A percentile compares a stretch with the other conserved stretches of the same genome.
phyloP scores from a whole-genome alignment of 306 rosid genomes.

The Dalbergia cultrata region DNA sequence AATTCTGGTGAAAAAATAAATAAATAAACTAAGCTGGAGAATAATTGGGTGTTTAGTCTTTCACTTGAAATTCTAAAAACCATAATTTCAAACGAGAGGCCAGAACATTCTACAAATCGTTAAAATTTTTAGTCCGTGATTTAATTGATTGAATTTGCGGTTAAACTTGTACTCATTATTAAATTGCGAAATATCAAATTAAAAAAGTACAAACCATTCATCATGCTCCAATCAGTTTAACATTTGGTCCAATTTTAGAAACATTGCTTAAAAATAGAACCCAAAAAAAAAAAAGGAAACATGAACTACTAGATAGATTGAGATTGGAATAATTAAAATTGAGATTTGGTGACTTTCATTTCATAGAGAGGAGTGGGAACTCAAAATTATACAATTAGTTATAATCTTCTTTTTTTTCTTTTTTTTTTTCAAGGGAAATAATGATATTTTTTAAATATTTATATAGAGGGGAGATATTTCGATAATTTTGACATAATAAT shows the following conservation, averaged over 20 bases:
- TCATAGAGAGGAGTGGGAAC: neutral
- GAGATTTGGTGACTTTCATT: conserved; percentile 10
- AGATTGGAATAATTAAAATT: neutral
- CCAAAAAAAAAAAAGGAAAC: neutral
- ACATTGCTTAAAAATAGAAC: neutral
- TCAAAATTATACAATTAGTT: conserved; percentile 55
- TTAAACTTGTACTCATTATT: too few species aligned
- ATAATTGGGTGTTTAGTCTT: too few species aligned
- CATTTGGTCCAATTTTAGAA: neutral
- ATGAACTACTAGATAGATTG: neutral
- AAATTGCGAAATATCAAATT: too few species aligned
- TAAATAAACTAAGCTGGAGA: too few species aligned
- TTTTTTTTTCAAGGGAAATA: neutral
- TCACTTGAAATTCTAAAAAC: too few species aligned
- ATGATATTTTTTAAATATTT: neutral
- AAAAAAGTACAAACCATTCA: too few species aligned
- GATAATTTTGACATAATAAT: neutral
- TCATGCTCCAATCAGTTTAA: neutral
- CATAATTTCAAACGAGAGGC: too few species aligned
- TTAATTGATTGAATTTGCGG: too few species aligned
- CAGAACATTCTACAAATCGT: too few species aligned
- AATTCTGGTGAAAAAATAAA: too few species aligned
- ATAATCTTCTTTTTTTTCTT: neutral
- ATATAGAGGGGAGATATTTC: conserved; percentile 22
- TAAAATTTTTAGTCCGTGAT: too few species aligned